Conservation (phyloP, 306 rosid genomes). For the Abrus pulchellus region DNA sequence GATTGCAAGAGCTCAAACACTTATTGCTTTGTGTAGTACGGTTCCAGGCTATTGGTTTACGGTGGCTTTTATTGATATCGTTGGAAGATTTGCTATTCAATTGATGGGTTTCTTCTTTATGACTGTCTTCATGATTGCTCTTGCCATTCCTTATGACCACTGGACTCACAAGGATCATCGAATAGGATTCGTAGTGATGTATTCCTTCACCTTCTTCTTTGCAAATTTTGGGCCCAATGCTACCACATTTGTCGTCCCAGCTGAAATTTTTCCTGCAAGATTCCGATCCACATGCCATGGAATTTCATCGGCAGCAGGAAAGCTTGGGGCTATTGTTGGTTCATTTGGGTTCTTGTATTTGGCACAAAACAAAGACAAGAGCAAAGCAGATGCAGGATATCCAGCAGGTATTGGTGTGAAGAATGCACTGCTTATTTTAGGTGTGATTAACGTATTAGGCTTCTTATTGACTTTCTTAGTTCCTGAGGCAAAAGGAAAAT, state of each 20-base stretch:
- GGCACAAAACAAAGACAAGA: constrained; percentile 77
- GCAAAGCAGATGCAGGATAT: constrained; percentile 81
- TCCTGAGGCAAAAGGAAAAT: constrained; percentile 83
- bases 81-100: constrained; percentile 77
- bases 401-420: constrained; percentile 82
- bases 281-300: constrained; percentile 82
- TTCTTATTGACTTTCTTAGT: constrained; percentile 72
- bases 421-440: constrained; percentile 66
- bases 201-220: constrained; percentile 81
- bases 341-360: constrained; percentile 87
- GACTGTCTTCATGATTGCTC: constrained; percentile 85
- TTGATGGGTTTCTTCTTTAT: constrained; percentile 88
- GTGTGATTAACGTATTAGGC: constrained; percentile 66
- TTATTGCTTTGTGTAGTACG: constrained; percentile 81
- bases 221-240: constrained; percentile 88
- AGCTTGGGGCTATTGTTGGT: constrained; percentile 84
- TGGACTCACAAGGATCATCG: constrained; percentile 77
- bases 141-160: constrained; percentile 85
- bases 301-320: constrained; percentile 76
- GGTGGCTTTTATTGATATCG: constrained; percentile 71
- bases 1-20: constrained; percentile 81
- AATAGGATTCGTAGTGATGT: constrained; percentile 72
- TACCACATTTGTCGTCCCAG: constrained; percentile 85
- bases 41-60: constrained; percentile 91
- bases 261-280: constrained; percentile 82